Evolutionary conservation across 495 filamentous ascomycete species (phyloP), one percentile per base, ranked within the genome.

Genomic region (Penicillium ucsense): DNA sequence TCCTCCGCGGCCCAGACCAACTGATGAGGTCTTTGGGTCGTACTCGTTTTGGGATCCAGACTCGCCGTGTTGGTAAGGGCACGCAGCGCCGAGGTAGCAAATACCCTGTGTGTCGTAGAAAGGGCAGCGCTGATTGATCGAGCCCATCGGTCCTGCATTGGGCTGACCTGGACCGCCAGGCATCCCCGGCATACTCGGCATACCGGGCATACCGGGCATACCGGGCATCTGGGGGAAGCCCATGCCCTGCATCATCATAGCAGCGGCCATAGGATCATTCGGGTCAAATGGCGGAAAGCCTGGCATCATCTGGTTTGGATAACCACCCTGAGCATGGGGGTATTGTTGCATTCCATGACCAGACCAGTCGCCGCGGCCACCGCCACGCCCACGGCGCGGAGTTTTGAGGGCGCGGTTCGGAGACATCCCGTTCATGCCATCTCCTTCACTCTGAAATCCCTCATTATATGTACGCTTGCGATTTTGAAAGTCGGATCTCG

Each of bases 51-150:
- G 70, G 62, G 75, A 71, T 28, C 79, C 75, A 38, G 75, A 66
- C 12, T 82, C 76, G n/a, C 82, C 85, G 58, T 97, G 91, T 59
- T 92, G 82, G 53, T 85, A 96, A 4, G 76, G 82, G 62, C 91
- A 97, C 38, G 77, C 80, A 47, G 75, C 76, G 3, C 88, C 89
- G 41, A 83, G 65, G 32, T 85, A 79, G 56, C 91, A 97, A 52
- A 83, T 94, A 0, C 92, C 92, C 53, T 89, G 88, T 1, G 76
- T 80, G 51, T 96, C 90, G 60, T 89, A 97, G 61, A 95, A 89
- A 38, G 82, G 80, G 57, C 91, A 97, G 48, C 83, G 75, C 59
- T 81, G 71, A 46, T 67, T 68, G 46, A 71, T 72, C 34, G 56
- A 41, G 28, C 44, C 60, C 45, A 65, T 64, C 32, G 63, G 63